Evolutionary conservation across 1,284 basidiomycete species (phyloP).

Genomic region (Apiotrichum veenhuisii): DNA sequence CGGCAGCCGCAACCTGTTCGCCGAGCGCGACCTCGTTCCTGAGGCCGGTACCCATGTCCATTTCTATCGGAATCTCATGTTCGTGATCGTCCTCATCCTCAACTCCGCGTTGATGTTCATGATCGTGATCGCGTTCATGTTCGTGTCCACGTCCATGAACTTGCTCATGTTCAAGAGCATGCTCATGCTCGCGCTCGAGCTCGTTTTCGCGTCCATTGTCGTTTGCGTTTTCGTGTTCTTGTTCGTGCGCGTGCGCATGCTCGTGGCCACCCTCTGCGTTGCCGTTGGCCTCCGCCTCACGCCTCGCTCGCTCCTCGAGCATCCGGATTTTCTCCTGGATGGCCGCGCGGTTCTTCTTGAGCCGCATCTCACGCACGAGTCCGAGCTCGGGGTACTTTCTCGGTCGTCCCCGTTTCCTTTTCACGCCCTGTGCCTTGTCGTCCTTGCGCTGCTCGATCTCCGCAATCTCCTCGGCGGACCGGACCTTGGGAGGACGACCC

Average conservation of each 20-base stretch:
- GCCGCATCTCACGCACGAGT: constrained; percentile 43
- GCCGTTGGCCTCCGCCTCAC: not conserved
- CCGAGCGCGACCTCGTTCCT: constrained; percentile 9
- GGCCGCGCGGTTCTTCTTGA: constrained; percentile 42
- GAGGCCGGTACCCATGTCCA: too few species aligned
- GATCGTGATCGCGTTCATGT: not conserved
- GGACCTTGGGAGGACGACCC: constrained; percentile 40
- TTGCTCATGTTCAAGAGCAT: too few species aligned
- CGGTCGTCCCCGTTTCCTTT: constrained; percentile 37
- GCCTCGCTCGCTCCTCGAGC: constrained; percentile 17
- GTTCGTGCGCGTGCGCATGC: not conserved
- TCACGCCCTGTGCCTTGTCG: constrained; percentile 33
- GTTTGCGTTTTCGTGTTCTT: too few species aligned
- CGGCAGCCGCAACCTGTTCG: constrained; percentile 18
- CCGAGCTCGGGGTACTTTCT: constrained; percentile 43
- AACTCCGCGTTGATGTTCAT: not conserved
- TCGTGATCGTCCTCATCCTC: not conserved
- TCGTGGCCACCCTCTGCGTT: not conserved
- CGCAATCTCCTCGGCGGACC: constrained; percentile 34
- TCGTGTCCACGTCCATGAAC: not conserved
- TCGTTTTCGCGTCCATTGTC: too few species aligned
- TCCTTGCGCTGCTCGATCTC: constrained; percentile 29
- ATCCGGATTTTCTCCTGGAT: constrained; percentile 30
- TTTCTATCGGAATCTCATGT: not conserved
- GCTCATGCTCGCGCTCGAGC: not conserved